Base-by-base conservation (phyloP, 2,329 filamentous ascomycete species). In the Sporothrix inflata region DNA sequence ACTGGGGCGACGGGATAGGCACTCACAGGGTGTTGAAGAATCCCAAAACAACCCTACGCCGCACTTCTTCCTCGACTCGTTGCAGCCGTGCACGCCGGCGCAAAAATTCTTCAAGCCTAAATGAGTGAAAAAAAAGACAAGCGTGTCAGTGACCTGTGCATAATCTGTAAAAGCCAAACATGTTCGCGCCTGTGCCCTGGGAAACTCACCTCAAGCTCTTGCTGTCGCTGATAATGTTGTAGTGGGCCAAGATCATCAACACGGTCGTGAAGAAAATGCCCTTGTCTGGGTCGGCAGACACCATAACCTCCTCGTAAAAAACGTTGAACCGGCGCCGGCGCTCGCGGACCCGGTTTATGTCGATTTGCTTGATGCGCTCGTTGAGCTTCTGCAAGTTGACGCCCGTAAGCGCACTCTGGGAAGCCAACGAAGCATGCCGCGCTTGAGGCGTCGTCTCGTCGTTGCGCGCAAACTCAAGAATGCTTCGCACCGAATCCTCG, bases 191-290 rank as follows among this genome's bases (percentile, higher is more conserved):
- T 49, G 40, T 61, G 34, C 8, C 21, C 5, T 55, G 51, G 27
- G 57, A 76, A n/a, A 69, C 84, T 79, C 83, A 92, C 91, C 88
- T 91, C 78, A 99, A 84, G 81, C 94, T 97, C 85, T 98, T 98
- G 84, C 92, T 98, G 81, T 99, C 96, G 76, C 91, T 97, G 80
- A 99, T 99, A 78, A 99, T 94, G 78, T 98, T 99, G 86, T 99
- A 97, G 81, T 99, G 96, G 45, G 97, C 95, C 72, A 99, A 85
- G 74, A 97, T 97, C 92, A 99, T 96, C 69, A 99, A 86, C 27
- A 98, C 91, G 7, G 92, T 91, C 3, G 94, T 96, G 80, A 99
- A 99, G 0, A 93, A 91, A 73, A 99, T 97, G 65, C 96, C 96
- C 74, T 89, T 88, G 78, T 97, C 93, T 0, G 91, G 92, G 80